A percentile compares a stretch with the other conserved stretches of the same genome.
These are phyloP conservation scores for Magnusiomyces sp. DNA, from an alignment of 1,139 yeast species.

Conservation along the genomic window DNA sequence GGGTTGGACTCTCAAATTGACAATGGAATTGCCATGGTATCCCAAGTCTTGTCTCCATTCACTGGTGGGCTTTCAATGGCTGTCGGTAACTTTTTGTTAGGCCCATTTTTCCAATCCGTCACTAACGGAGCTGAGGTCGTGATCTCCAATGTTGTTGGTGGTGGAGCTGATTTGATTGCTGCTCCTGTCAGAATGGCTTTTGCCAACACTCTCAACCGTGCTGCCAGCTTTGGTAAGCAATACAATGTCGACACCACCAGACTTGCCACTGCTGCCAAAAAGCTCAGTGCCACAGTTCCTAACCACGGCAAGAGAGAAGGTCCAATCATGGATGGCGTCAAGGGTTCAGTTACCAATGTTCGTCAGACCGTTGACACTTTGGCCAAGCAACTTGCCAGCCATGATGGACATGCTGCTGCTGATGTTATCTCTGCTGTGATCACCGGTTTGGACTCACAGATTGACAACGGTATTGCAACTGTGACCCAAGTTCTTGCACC, in stretches of 20 bases:
- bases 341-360: conserved; percentile 20
- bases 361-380: conserved; percentile 19
- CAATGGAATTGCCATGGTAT: conserved; percentile 17
- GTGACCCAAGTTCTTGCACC: conserved; percentile 22
- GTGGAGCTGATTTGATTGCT: conserved; percentile 19
- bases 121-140: conserved; percentile 29
- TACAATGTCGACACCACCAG: conserved; percentile 18
- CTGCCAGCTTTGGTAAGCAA: conserved; percentile 14
- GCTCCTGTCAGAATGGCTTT: conserved; percentile 15
- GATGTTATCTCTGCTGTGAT: conserved; percentile 9
- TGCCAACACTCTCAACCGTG: conserved; percentile 13
- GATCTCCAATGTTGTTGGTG: no score
- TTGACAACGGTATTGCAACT: conserved; percentile 17
- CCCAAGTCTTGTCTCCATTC: conserved; percentile 22
- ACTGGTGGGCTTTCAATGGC: conserved; percentile 21
- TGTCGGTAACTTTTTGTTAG: conserved; percentile 21
- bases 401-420: conserved; percentile 17
- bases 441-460: conserved; percentile 12
- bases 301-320: background rate
- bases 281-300: conserved; percentile 11
- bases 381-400: conserved; percentile 14
- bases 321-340: conserved; percentile 14
- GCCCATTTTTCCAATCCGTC: conserved; percentile 24
- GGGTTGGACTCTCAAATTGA: conserved; percentile 10
- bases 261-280: conserved; percentile 11